Conservation (phyloP, 495 filamentous ascomycete genomes). For the Aspergillus ellipticus region DNA sequence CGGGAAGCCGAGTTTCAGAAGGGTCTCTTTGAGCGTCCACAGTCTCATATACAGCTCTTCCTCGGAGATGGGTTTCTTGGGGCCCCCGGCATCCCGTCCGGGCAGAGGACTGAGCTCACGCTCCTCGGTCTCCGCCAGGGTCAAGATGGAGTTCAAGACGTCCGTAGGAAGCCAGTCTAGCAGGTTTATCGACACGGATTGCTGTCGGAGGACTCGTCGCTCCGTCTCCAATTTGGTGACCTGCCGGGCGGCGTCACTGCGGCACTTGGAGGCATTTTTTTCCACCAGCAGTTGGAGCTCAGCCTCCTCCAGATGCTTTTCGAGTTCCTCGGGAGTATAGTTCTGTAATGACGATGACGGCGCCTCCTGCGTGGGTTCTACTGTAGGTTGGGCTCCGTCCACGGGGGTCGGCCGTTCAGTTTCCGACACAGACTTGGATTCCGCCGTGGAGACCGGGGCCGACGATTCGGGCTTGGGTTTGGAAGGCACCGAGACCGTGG, state of each 20-base stretch:
- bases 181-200: conserved; percentile 64
- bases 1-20: conserved; percentile 65
- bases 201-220: conserved; percentile 67
- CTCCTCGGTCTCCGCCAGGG: conserved; percentile 48
- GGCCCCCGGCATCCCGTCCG: conserved; percentile 22
- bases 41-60: conserved; percentile 72
- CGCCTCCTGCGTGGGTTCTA: conserved; percentile 17
- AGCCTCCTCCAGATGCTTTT: conserved; percentile 73
- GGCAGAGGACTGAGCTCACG: conserved; percentile 29
- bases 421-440: conserved; percentile 39
- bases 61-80: conserved; percentile 45
- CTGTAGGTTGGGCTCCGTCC: conserved; percentile 17
- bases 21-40: conserved; percentile 73
- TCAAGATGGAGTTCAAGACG: conserved; percentile 69
- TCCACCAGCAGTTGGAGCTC: conserved; percentile 81
- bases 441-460: conserved; percentile 27
- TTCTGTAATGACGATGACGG: conserved; percentile 40
- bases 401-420: conserved; percentile 35
- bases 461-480: conserved; percentile 51
- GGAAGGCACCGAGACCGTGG: conserved; percentile 84
- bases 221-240: conserved; percentile 73
- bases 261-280: conserved; percentile 67
- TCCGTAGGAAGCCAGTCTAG: conserved; percentile 77
- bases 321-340: conserved; percentile 78
- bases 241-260: conserved; percentile 63